phyloP scores from a whole-genome alignment of 768 basidiomycete species.

The Calocybe cyanea region DNA sequence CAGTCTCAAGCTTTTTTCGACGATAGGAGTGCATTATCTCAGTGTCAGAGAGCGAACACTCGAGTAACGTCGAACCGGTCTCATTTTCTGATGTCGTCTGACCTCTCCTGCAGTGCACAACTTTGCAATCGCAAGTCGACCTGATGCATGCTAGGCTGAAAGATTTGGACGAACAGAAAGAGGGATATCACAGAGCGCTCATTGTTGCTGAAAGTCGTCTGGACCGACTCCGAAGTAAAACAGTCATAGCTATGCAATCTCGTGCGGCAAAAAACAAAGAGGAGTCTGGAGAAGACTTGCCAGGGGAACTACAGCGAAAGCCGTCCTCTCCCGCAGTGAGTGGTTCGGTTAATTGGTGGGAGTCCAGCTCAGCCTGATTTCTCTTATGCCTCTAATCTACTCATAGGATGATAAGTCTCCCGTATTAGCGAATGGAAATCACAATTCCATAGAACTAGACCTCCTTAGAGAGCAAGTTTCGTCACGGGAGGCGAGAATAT shows the following conservation, averaged over 20 bases:
- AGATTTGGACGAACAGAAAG: conserved; percentile 46
- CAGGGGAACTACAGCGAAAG: conserved; percentile 46
- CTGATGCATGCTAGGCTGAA: conserved; percentile 44
- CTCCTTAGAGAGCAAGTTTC: conserved; percentile 40
- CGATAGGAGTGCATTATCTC: conserved; percentile 36
- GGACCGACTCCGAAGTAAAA: conserved; percentile 56
- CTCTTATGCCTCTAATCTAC: conserved; percentile 39
- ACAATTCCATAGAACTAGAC: conserved; percentile 32
- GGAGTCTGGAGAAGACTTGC: conserved; percentile 29
- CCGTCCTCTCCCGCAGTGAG: conserved; percentile 72
- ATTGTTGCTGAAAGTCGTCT: conserved; percentile 54
- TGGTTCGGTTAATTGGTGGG: conserved; percentile 67
- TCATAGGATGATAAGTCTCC: conserved; percentile 36
- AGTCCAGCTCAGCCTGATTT: conserved; percentile 44
- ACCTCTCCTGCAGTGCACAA: conserved; percentile 47
- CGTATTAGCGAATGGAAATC: conserved; percentile 33
- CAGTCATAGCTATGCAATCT: conserved; percentile 44
- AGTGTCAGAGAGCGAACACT: conserved; percentile 52
- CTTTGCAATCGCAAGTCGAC: conserved; percentile 56
- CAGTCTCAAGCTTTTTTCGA: conserved; percentile 28
- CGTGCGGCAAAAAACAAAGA: conserved; percentile 25
- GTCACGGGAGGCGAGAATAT: conserved; percentile 41
- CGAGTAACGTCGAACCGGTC: conserved; percentile 17
- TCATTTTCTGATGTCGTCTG: too few relatives aligned
- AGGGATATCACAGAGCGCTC: conserved; percentile 48